Evolutionary conservation across 345 rosid genomes (phyloP).

Genomic region (Nasturtium officinale): DNA sequence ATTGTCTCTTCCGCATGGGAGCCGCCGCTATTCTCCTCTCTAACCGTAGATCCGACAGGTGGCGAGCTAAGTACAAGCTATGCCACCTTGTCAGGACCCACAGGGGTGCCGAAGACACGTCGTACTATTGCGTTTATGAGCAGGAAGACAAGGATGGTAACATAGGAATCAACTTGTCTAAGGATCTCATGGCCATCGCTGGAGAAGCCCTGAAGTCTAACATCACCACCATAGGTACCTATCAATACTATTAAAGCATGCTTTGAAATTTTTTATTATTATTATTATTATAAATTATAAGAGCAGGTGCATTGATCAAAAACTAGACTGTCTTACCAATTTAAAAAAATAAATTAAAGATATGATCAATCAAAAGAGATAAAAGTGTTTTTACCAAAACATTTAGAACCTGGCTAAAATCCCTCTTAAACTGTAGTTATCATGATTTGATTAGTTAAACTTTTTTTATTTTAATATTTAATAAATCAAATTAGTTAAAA

Average conservation of each 20-base stretch:
- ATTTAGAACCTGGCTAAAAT: too few relatives aligned
- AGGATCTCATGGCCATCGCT: slow-evolving; percentile 77
- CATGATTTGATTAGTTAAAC: too few relatives aligned
- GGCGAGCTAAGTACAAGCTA: slow-evolving; percentile 64
- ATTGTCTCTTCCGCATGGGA: slow-evolving; percentile 85
- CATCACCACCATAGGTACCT: slow-evolving; percentile 60
- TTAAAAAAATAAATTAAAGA: too few relatives aligned
- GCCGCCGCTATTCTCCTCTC: slow-evolving; percentile 69
- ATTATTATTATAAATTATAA: too few relatives aligned
- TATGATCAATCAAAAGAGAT: too few relatives aligned
- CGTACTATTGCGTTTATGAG: slow-evolving; percentile 66
- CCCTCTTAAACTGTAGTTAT: too few relatives aligned
- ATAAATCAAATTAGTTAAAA: too few relatives aligned
- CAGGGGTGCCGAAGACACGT: slow-evolving; percentile 69
- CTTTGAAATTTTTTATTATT: not conserved
- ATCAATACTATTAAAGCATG: not conserved
- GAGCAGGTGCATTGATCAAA: too few relatives aligned
- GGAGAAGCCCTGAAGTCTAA: slow-evolving; percentile 80
- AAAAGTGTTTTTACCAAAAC: too few relatives aligned
- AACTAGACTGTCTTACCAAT: too few relatives aligned
- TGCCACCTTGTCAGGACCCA: slow-evolving; percentile 75
- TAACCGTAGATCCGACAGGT: slow-evolving; percentile 55
- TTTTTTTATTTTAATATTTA: too few relatives aligned
- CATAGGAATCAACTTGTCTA: slow-evolving; percentile 62
- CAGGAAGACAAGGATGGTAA: slow-evolving; percentile 69